Percentiles rank a stretch among this genome's conserved stretches.
Evolutionary conservation across 2,329 filamentous ascomycete genomes (phyloP).

Genomic region (Graphilbum fragrans): DNA sequence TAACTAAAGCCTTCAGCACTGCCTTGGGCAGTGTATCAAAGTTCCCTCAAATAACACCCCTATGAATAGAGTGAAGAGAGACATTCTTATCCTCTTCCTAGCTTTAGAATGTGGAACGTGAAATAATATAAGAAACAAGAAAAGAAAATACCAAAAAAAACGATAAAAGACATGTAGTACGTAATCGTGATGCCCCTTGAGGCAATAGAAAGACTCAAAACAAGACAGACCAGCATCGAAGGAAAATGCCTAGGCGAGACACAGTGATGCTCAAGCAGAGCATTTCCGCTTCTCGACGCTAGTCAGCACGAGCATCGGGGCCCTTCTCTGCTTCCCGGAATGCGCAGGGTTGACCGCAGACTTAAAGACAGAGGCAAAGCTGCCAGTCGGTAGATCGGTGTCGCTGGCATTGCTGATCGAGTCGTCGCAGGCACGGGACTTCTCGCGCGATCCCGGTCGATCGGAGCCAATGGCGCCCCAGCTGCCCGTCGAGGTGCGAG

Average conservation of each 20-base stretch:
- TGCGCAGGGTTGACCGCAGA: constrained; percentile 46
- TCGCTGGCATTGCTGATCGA: constrained; percentile 50
- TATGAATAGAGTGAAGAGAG: no score
- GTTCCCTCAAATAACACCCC: no score
- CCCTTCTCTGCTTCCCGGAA: constrained; percentile 58
- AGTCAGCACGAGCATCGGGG: constrained; percentile 76
- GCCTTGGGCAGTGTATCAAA: no score
- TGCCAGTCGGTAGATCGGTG: constrained; percentile 40
- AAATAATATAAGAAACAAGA: neutral
- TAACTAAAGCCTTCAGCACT: no score
- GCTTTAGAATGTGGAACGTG: neutral
- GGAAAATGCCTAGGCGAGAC: neutral
- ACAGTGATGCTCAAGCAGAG: neutral
- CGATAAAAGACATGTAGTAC: neutral
- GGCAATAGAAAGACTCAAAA: neutral
- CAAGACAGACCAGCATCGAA: neutral
- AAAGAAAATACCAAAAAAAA: neutral
- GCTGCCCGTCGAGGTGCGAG: constrained; percentile 61
- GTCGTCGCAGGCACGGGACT: constrained; percentile 47
- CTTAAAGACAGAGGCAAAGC: constrained; percentile 56
- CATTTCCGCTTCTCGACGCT: constrained; percentile 73
- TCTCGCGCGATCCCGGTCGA: constrained; percentile 60
- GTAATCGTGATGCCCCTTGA: neutral
- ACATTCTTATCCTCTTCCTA: no score
- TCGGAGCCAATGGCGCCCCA: constrained; percentile 79